Conservation (phyloP, 1,284 basidiomycete genomes). For the Phellinidium pouzarii region DNA sequence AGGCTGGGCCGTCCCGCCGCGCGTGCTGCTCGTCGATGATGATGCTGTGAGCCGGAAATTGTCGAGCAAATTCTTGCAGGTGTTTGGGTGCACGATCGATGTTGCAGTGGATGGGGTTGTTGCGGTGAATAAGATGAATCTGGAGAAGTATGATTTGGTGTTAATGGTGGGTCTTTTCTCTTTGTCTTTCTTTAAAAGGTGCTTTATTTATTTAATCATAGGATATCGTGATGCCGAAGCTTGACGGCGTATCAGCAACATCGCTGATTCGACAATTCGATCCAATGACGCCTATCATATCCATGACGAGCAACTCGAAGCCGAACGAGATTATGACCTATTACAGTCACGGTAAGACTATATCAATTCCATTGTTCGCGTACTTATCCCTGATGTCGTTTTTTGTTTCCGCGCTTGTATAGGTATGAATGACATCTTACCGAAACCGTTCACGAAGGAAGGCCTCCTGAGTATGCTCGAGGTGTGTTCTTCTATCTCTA, state of each 20-base stretch:
- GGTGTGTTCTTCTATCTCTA: constrained; percentile 33
- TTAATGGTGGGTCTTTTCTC: constrained; percentile 64
- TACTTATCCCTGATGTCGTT: background rate
- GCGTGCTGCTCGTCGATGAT: constrained; percentile 91
- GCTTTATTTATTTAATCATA: constrained; percentile 25
- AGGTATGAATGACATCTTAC: constrained; percentile 97
- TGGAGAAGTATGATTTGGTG: constrained; percentile 91
- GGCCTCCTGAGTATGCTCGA: constrained; percentile 89
- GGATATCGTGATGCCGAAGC: constrained; percentile 94
- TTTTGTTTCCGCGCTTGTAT: constrained; percentile 15
- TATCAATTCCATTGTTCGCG: background rate
- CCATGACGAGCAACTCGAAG: constrained; percentile 92
- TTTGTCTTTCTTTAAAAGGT: constrained; percentile 2
- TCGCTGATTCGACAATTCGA: constrained; percentile 93
- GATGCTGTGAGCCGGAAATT: constrained; percentile 87
- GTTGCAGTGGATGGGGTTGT: constrained; percentile 92
- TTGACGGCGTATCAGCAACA: constrained; percentile 87
- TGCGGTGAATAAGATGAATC: constrained; percentile 94
- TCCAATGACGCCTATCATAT: constrained; percentile 91
- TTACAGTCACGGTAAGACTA: constrained; percentile 27
- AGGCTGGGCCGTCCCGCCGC: constrained; percentile 80
- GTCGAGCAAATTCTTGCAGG: constrained; percentile 89
- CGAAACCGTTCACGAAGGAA: constrained; percentile 95
- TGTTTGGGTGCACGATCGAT: constrained; percentile 93
- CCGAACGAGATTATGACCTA: constrained; percentile 92